Evolutionary conservation across 139 green algal genomes (phyloP), one percentile per base, ranked within the genome.

Genomic region (Trebouxia sp.): DNA sequence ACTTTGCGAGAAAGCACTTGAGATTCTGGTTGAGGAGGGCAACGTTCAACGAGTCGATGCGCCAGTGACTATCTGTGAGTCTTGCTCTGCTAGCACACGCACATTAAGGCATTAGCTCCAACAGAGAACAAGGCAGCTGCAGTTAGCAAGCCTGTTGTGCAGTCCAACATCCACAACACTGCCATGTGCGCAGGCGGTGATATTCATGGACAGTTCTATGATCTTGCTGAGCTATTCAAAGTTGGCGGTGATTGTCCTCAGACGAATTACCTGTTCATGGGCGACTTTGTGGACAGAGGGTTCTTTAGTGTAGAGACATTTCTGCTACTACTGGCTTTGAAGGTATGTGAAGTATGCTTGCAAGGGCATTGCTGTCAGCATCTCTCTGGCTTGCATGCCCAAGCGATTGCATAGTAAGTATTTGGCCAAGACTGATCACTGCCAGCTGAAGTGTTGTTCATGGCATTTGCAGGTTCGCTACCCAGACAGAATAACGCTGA

Each of bases 291-390:
- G 12, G 97, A 99, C 84, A 88, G 97, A 22, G 97, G 97, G 48
- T 99, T 99, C 82, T 99, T 99, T 90, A 94, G 85, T 39, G 97
- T 99, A 28, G 97, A 99, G 76, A 99, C 97, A 0, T 99, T 99
- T 75, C 87, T 99, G 45, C 89, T 99, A 51, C 85, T 99, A 42
- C 86, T 99, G n/a, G 94, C 96, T 4, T 87, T 99, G 28, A 99
- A 99, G 92, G 96, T 98, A 55, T 4, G 86, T 43, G 15, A 30
- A 37, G 24, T n/a, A n/a, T n/a, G n/a, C n/a, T n/a, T 47, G 65
- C 15, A 74, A 74, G 65, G 9, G 32, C 65, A 47, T 41, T 6
- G 30, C 24, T 28, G 37, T 66, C 55, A 66, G n/a, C n/a, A n/a
- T n/a, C n/a, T n/a, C n/a, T n/a, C n/a, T n/a, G n/a, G n/a, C n/a